Percentiles rank a stretch among this genome's conserved stretches.
phyloP scores from a whole-genome alignment of 1,284 basidiomycete genomes.

The Fistulinella cinereoalba region DNA sequence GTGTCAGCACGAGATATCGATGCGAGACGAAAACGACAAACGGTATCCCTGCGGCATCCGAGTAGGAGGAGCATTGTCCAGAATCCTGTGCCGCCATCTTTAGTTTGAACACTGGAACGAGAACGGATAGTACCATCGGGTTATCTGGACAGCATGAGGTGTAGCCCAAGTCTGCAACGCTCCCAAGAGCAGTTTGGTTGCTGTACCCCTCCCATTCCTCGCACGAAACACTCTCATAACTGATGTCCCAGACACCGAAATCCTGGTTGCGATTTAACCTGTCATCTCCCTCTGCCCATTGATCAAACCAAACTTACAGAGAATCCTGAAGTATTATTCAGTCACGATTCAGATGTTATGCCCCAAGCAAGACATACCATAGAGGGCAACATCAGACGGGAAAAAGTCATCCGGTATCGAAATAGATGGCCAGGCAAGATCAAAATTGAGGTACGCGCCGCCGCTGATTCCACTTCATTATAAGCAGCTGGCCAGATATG shows the following conservation, averaged over 20 bases:
- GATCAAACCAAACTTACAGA: conserved; percentile 33
- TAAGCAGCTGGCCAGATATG: background rate
- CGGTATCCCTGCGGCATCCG: conserved; percentile 65
- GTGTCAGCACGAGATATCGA: conserved; percentile 10
- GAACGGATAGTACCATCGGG: conserved; percentile 47
- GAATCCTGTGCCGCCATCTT: conserved; percentile 39
- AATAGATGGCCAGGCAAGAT: conserved; percentile 70
- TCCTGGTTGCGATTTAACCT: conserved; percentile 44
- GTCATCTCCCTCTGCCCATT: background rate
- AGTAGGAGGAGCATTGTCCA: conserved; percentile 68
- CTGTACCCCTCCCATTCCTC: conserved; percentile 58
- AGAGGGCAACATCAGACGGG: conserved; percentile 59
- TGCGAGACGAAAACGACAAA: conserved; percentile 36
- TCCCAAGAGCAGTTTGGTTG: conserved; percentile 62
- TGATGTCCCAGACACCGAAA: conserved; percentile 81
- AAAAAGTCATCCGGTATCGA: conserved; percentile 70
- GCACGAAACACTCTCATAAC: conserved; percentile 62
- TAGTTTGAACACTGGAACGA: background rate
- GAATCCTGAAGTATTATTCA: conserved; percentile 35
- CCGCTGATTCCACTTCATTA: conserved; percentile 41
- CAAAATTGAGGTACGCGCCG: conserved; percentile 69
- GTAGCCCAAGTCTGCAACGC: conserved; percentile 51
- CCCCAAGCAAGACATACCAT: conserved; percentile 41
- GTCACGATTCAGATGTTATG: background rate
- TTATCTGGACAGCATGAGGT: conserved; percentile 68